Percentiles rank a stretch among this genome's conserved stretches.
phyloP scores from a whole-genome alignment of 2,329 filamentous ascomycete species.

The Alternaria panax region DNA sequence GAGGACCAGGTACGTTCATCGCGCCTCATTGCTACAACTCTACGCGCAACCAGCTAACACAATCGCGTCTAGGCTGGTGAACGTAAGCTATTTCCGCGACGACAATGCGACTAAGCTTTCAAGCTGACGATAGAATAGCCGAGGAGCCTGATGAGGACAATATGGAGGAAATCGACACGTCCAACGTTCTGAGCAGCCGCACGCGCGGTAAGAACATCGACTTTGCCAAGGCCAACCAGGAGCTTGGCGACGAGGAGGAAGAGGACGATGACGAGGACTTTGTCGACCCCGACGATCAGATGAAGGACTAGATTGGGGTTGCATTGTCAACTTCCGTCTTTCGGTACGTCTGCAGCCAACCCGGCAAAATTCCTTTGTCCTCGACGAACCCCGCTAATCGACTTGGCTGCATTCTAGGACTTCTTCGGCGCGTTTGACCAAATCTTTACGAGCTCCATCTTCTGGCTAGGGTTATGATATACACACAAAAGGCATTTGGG shows the following conservation, averaged over 20 bases:
- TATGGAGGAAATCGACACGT: constrained; percentile 88
- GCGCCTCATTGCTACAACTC: not conserved
- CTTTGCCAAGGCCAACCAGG: constrained; percentile 86
- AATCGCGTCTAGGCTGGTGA: constrained; percentile 38
- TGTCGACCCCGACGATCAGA: constrained; percentile 71
- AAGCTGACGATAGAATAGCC: constrained; percentile 49
- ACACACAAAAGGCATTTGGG: constrained; percentile 35
- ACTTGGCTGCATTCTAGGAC: constrained; percentile 7
- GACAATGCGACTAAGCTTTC: constrained; percentile 15
- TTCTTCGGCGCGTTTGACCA: constrained; percentile 26
- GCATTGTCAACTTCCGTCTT: constrained; percentile 15
- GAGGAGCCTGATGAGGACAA: constrained; percentile 77
- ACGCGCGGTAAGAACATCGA: constrained; percentile 93
- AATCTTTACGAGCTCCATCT: constrained; percentile 27
- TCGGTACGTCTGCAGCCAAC: constrained; percentile 24
- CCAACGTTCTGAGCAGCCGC: constrained; percentile 85
- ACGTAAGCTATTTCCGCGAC: constrained; percentile 37
- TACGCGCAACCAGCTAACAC: constrained; percentile 38
- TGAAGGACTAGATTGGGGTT: constrained; percentile 63
- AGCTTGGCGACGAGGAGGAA: constrained; percentile 76
- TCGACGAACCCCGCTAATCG: constrained; percentile 9
- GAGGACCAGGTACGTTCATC: constrained; percentile 61
- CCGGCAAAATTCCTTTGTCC: not conserved
- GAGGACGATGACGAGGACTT: constrained; percentile 78
- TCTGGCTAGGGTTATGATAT: constrained; percentile 21